Evolutionary conservation across 805 yeast genomes (phyloP).

Genomic region (Sporopachydermia quercuum): DNA sequence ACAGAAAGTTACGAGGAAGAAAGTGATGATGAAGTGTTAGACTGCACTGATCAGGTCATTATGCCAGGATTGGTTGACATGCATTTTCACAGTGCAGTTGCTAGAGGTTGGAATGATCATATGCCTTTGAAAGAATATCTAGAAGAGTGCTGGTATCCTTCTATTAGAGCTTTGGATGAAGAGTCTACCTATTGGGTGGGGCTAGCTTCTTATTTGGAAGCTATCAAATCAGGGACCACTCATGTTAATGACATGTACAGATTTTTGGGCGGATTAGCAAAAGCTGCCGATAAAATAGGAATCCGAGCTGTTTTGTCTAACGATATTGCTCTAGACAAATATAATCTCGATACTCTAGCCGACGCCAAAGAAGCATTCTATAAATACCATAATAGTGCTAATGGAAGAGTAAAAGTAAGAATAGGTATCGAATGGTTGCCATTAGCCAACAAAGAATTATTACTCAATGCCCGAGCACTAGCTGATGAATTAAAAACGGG

Average conservation of each 20-base stretch:
- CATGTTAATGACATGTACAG: conserved; percentile 6
- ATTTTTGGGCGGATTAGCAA: conserved; percentile 2
- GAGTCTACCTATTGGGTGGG: conserved; percentile 6
- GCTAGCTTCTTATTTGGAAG: conserved; percentile 5
- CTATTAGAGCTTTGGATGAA: conserved; percentile 4
- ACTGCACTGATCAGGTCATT: conserved; percentile 4
- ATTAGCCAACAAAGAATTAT: conserved; percentile 3
- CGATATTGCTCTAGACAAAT: conserved; percentile 4
- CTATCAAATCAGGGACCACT: conserved; percentile 5
- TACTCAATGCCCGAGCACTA: conserved; percentile 3
- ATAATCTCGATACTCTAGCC: conserved; percentile 4
- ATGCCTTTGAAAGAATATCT: conserved; percentile 6
- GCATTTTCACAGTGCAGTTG: conserved; percentile 5
- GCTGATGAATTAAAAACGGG: conserved; percentile 6
- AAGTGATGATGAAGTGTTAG: conserved; percentile 2
- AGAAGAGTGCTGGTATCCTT: conserved; percentile 6
- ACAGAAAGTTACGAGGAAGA: neutral
- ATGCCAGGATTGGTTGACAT: conserved; percentile 6
- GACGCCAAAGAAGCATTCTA: conserved; percentile 3
- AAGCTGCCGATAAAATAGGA: conserved; percentile 5
- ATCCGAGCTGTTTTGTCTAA: conserved; percentile 4
- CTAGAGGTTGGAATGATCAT: conserved; percentile 6
- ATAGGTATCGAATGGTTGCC: conserved; percentile 6
- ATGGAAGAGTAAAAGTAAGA: conserved; percentile 5
- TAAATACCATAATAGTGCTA: conserved; percentile 3